A percentile compares a stretch with the other conserved stretches of the same genome.
Evolutionary conservation across 2,329 filamentous ascomycete genomes (phyloP).

Genomic region (Aurifilum marmelostoma): DNA sequence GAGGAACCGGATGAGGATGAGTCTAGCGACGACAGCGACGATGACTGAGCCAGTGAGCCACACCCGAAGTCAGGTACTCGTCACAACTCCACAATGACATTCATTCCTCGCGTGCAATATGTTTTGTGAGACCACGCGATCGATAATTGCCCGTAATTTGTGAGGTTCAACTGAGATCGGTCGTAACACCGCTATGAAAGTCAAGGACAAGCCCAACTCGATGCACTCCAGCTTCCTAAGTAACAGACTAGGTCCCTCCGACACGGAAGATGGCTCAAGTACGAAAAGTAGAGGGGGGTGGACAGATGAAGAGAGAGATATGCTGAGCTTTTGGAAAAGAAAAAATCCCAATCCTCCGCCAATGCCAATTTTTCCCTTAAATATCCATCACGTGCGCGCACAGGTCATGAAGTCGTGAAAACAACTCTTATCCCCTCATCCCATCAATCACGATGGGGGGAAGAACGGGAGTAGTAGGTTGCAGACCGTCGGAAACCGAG

Average conservation of each 20-base stretch:
- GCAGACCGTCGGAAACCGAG: background rate
- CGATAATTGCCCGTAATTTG: background rate
- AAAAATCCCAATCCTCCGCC: background rate
- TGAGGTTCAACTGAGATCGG: background rate
- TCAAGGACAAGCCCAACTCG: background rate
- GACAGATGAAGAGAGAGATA: background rate
- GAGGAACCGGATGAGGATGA: constrained; percentile 44
- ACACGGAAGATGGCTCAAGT: background rate
- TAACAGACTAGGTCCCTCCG: background rate
- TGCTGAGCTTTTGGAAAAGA: background rate
- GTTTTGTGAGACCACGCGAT: background rate
- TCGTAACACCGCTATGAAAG: background rate
- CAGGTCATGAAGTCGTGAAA: background rate
- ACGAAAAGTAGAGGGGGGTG: background rate
- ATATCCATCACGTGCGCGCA: constrained; percentile 4
- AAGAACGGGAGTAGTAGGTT: background rate
- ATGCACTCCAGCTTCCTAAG: background rate
- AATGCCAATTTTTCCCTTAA: background rate
- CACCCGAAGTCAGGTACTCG: background rate
- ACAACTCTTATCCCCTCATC: background rate
- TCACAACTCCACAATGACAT: background rate
- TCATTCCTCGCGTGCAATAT: background rate
- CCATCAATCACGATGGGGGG: background rate
- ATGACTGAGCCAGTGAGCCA: constrained; percentile 26
- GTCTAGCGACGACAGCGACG: constrained; percentile 41